A percentile compares a stretch with the other conserved stretches of the same genome.
These are phyloP conservation scores for Colletotrichum tropicicola DNA, from an alignment of 2,329 filamentous ascomycete genomes.

Conservation along the genomic window DNA sequence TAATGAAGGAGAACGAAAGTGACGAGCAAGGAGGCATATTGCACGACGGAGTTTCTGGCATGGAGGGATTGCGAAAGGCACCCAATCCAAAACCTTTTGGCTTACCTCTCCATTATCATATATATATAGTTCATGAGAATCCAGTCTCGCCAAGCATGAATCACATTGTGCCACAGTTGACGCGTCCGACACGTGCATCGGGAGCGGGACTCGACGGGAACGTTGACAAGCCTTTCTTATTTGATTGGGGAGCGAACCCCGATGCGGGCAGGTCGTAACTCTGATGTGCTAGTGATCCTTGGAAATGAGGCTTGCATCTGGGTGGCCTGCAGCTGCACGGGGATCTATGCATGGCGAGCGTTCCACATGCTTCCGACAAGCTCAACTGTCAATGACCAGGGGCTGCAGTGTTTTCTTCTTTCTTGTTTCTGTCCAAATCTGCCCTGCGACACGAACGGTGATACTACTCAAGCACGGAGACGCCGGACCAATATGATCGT, in stretches of 20 bases:
- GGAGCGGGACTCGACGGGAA: too few species aligned
- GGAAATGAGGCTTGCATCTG: neutral
- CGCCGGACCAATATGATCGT: neutral
- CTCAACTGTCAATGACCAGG: neutral
- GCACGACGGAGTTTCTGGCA: conserved; percentile 7
- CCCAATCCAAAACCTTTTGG: neutral
- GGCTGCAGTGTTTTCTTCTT: neutral
- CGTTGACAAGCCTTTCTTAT: neutral
- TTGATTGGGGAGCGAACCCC: neutral
- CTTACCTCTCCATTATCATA: neutral
- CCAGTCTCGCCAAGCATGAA: conserved; percentile 8
- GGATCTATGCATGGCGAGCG: neutral
- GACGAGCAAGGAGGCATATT: neutral
- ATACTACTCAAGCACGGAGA: neutral
- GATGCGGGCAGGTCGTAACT: neutral
- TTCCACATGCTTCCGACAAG: neutral
- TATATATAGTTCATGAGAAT: conserved; percentile 13
- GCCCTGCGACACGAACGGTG: neutral
- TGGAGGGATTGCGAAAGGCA: neutral
- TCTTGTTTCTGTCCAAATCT: neutral
- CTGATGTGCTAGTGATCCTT: neutral
- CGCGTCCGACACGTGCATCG: conserved; percentile 5
- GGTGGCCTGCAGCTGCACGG: neutral
- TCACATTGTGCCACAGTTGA: conserved; percentile 14
- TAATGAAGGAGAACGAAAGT: neutral